Conservation (phyloP, 768 basidiomycete species). For the Leccinum variicolor region DNA sequence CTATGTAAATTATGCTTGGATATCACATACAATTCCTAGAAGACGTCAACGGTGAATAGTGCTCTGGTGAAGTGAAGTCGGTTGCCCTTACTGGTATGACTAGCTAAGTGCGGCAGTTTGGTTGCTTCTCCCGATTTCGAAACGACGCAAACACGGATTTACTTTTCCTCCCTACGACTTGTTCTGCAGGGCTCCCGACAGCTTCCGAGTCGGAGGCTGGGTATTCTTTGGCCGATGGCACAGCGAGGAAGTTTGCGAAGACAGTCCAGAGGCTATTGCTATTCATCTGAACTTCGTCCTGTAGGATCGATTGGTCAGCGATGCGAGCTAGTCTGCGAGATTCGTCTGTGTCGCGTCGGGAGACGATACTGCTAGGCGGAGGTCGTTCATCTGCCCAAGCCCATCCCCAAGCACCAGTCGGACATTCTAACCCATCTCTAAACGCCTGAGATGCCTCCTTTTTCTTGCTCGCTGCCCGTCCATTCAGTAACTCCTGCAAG, state of each 20-base stretch:
- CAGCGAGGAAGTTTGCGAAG: conserved; percentile 61
- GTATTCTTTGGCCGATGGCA: conserved; percentile 44
- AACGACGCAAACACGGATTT: conserved; percentile 27
- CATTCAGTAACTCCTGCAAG: conserved; percentile 31
- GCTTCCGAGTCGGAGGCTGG: conserved; percentile 19
- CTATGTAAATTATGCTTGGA: not conserved
- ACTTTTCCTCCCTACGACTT: conserved; percentile 17
- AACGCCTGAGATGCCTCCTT: conserved; percentile 19
- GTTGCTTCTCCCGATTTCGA: conserved; percentile 11
- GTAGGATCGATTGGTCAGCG: conserved; percentile 64
- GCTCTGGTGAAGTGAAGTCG: not conserved
- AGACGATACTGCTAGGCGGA: conserved; percentile 88
- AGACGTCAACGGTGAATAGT: not conserved
- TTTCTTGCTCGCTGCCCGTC: conserved; percentile 21
- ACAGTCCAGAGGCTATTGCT: conserved; percentile 73
- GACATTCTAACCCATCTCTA: conserved; percentile 35
- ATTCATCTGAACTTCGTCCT: conserved; percentile 55
- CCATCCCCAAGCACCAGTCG: conserved; percentile 68
- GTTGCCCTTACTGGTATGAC: not conserved
- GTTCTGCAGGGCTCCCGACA: not conserved
- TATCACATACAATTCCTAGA: conserved; percentile 2
- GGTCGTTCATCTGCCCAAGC: conserved; percentile 86
- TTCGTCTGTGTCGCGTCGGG: conserved; percentile 83
- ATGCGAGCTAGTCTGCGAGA: conserved; percentile 68
- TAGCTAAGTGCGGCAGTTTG: conserved; percentile 1